phyloP scores from a whole-genome alignment of 2,329 filamentous ascomycete species.

The Aspergillus unguis region DNA sequence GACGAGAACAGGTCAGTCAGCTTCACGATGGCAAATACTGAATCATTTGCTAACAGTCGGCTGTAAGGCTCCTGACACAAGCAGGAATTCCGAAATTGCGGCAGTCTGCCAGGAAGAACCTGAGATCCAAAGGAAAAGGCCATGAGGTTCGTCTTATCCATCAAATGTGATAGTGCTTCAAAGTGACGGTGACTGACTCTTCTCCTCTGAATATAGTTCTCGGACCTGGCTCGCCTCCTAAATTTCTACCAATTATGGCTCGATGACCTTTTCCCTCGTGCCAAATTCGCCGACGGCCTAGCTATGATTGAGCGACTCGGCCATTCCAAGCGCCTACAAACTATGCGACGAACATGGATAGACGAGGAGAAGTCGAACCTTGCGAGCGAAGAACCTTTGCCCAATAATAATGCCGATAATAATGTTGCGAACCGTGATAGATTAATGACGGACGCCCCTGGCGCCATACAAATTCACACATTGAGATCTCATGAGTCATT shows the following conservation, averaged over 20 bases:
- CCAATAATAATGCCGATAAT: background rate
- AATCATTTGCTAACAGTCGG: background rate
- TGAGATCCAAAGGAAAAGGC: slow-evolving; percentile 87
- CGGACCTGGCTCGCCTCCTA: slow-evolving; percentile 75
- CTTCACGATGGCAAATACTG: background rate
- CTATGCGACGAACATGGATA: slow-evolving; percentile 78
- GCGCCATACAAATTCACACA: background rate
- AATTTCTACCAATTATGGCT: slow-evolving; percentile 96
- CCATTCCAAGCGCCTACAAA: slow-evolving; percentile 74
- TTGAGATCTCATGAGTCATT: background rate
- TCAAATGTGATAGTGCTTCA: slow-evolving; percentile 2
- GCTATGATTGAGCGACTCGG: slow-evolving; percentile 90
- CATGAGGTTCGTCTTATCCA: slow-evolving; percentile 65
- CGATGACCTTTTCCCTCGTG: slow-evolving; percentile 91
- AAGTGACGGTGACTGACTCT: background rate
- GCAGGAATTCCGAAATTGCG: slow-evolving; percentile 80
- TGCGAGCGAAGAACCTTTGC: slow-evolving; percentile 3
- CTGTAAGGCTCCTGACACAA: slow-evolving; percentile 69
- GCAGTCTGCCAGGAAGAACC: slow-evolving; percentile 62
- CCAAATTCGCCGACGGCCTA: slow-evolving; percentile 86
- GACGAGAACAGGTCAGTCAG: slow-evolving; percentile 67
- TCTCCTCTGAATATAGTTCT: slow-evolving; percentile 57
- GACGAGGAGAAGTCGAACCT: slow-evolving; percentile 57
- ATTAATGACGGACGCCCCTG: background rate
- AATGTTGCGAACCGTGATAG: background rate